Evolutionary conservation across 306 rosid species (phyloP), one percentile per base, ranked within the genome.

Genomic region (Quercus mongolica): DNA sequence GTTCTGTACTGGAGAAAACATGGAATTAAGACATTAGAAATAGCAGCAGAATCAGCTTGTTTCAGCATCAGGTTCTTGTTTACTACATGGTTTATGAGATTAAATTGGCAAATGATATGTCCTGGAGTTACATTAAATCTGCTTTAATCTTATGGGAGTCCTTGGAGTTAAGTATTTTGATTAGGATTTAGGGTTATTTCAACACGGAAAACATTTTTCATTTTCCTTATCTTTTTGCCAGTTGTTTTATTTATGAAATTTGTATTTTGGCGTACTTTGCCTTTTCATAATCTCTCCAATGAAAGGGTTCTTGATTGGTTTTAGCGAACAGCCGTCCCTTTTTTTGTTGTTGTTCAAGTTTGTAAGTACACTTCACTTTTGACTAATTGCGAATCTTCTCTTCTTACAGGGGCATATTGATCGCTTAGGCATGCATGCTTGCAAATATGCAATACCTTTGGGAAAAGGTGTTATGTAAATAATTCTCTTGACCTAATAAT

Each of bases 391-490:
- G 2, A 56, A 55, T 14, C 38, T 58, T 23, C 18, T 33, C 7
- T 44, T 63, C 4, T 19, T 71, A 20, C 85, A 82, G 81, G 85
- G 54, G 4, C 71, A 5, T 72, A 62, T 76, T 63, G 73, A 52
- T 70, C 52, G 57, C 41, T 35, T 14, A 2, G 78, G 25, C 23
- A 61, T 41, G 46, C 25, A 35, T 54, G 69, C 12, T 33, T 6
- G 54, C 31, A 11, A 23, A 46, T 44, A 35, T 68, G 57, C 28
- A 26, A 41, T 21, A 49, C 44, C 12, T 41, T 70, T 69, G 13
- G 70, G 8, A 2, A 19, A 56, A 28, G 21, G 33, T 58, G 71
- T 64, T 46, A 70, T 77, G 76, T 26, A 80, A 41, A 82, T 73
- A 77, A 73, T 25, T 11, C 8, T 56, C 12, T 35, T 35, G 74